Percentiles rank a stretch among this genome's conserved stretches.
These are phyloP conservation scores for Cylindrotheca closterium DNA, from an alignment of 108 stramenopile species.

Conservation along the genomic window DNA sequence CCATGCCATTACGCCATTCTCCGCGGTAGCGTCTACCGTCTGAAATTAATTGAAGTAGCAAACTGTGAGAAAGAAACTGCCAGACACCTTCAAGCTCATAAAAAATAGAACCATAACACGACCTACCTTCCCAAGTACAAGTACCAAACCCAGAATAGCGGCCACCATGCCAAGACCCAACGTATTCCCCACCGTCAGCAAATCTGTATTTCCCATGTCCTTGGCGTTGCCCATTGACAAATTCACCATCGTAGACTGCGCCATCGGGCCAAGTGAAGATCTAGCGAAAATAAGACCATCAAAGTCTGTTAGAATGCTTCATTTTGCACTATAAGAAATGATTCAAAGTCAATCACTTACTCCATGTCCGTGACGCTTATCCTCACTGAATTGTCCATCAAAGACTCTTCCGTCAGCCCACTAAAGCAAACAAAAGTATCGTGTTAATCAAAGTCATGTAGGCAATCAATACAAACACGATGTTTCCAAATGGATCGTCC, in stretches of 20 bases:
- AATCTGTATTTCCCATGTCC: slow-evolving; percentile 57
- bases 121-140: slow-evolving; percentile 32
- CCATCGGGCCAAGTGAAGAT: slow-evolving; percentile 65
- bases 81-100: not conserved
- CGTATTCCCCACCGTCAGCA: slow-evolving; percentile 56
- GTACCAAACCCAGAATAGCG: slow-evolving; percentile 57
- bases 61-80: not conserved
- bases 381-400: slow-evolving; percentile 68
- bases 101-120: not conserved
- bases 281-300: too few species aligned
- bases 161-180: slow-evolving; percentile 57
- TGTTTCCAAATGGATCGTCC: too few species aligned
- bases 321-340: too few species aligned
- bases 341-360: too few species aligned
- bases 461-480: too few species aligned
- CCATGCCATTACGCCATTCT: slow-evolving; percentile 61
- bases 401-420: slow-evolving; percentile 72
- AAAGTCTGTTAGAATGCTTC: too few species aligned
- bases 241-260: slow-evolving; percentile 57
- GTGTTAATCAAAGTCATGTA: too few species aligned
- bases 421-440: too few species aligned
- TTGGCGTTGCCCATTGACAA: slow-evolving; percentile 56
- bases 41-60: too few species aligned
- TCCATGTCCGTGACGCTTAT: slow-evolving; percentile 77
- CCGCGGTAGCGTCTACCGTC: slow-evolving; percentile 35